Evolutionary conservation across 2,329 filamentous ascomycete species (phyloP).

Genomic region (Leptographium lundbergii): DNA sequence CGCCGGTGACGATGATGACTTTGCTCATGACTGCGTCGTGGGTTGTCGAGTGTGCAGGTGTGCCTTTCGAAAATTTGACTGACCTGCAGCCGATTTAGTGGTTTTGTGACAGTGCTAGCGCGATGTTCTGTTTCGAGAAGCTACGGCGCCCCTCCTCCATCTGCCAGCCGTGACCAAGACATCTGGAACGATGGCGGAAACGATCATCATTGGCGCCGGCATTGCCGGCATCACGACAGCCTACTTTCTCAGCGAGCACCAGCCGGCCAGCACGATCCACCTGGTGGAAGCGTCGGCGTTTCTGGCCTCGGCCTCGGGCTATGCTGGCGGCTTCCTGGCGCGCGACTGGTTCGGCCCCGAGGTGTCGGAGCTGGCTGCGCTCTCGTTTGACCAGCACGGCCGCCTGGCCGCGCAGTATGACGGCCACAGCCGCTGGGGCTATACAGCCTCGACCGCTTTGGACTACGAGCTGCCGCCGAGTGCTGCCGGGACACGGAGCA

Average conservation of each 20-base stretch:
- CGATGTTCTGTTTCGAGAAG: neutral
- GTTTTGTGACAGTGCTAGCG: neutral
- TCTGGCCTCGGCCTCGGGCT: slow-evolving; percentile 63
- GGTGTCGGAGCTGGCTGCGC: slow-evolving; percentile 40
- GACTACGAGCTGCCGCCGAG: slow-evolving; percentile 27
- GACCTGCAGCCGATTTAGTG: neutral
- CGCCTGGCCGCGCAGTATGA: slow-evolving; percentile 46
- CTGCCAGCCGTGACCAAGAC: neutral
- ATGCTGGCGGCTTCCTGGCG: slow-evolving; percentile 62
- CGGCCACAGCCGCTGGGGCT: slow-evolving; percentile 41
- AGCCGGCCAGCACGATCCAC: slow-evolving; percentile 29
- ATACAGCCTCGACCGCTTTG: slow-evolving; percentile 42
- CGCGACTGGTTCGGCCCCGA: slow-evolving; percentile 56
- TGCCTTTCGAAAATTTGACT: neutral
- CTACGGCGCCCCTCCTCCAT: neutral
- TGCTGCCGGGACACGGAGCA: neutral
- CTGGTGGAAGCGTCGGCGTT: slow-evolving; percentile 40
- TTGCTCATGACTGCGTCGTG: slow-evolving; percentile 19
- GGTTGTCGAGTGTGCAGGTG: neutral
- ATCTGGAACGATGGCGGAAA: slow-evolving; percentile 28
- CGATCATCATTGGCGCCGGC: slow-evolving; percentile 55
- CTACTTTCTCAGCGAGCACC: slow-evolving; percentile 52
- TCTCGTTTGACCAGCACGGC: slow-evolving; percentile 59
- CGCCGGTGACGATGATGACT: slow-evolving; percentile 57
- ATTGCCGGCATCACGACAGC: slow-evolving; percentile 60